These are phyloP conservation scores for Aaosphaeria pasadenensis DNA, from an alignment of 2,329 filamentous ascomycete species.

Conservation along the genomic window DNA sequence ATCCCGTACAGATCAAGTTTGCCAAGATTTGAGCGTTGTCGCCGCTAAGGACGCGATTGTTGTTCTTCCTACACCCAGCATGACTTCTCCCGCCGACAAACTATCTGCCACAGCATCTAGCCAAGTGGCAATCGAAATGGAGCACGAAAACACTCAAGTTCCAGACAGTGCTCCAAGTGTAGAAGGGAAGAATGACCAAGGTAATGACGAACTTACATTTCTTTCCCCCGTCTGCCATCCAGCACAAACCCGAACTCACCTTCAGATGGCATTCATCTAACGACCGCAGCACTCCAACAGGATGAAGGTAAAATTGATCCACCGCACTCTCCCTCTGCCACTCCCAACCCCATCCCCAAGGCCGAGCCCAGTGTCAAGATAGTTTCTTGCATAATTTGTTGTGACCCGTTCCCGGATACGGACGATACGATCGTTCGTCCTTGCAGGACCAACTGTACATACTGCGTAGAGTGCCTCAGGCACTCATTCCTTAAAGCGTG, in stretches of 20 bases:
- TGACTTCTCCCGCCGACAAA: not conserved
- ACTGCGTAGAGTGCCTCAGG: conserved; percentile 38
- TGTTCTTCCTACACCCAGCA: not conserved
- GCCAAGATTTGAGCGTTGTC: conserved; percentile 6
- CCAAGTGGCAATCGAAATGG: too few relatives aligned
- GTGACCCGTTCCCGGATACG: conserved; percentile 8
- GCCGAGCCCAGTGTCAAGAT: not conserved
- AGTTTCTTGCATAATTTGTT: conserved; percentile 21
- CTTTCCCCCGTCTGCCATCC: too few relatives aligned
- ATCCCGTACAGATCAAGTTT: not conserved
- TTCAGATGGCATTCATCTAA: too few relatives aligned
- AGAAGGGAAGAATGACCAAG: too few relatives aligned
- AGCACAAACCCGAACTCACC: too few relatives aligned
- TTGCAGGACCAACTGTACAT: conserved; percentile 23
- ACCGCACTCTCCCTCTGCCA: conserved; percentile 1
- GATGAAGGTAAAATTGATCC: not conserved
- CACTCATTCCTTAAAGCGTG: conserved; percentile 42
- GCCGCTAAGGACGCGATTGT: not conserved
- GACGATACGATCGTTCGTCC: conserved; percentile 17
- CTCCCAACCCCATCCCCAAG: not conserved
- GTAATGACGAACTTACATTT: too few relatives aligned
- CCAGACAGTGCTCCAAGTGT: too few relatives aligned
- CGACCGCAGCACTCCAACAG: conserved; percentile 1
- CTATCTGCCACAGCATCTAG: not conserved
- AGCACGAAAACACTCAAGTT: too few relatives aligned